These are phyloP conservation scores for Bombardia bombarda DNA, from an alignment of 495 filamentous ascomycete species.

Conservation along the genomic window DNA sequence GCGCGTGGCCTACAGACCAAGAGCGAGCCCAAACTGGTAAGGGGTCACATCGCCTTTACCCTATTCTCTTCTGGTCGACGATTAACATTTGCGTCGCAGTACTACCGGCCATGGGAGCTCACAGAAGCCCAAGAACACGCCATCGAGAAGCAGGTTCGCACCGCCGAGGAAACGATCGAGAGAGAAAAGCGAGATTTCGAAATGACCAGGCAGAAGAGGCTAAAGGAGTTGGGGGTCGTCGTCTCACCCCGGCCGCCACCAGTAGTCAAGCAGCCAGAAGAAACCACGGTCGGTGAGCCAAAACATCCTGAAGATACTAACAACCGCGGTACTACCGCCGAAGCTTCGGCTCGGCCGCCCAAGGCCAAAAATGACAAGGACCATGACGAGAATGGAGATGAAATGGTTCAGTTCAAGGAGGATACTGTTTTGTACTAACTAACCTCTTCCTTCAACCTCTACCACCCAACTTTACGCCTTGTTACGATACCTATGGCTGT, in stretches of 20 bases:
- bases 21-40: slow-evolving; percentile 68
- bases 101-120: slow-evolving; percentile 82
- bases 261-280: too few species aligned
- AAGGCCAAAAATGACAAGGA: slow-evolving; percentile 32
- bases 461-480: too few species aligned
- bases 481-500: too few species aligned
- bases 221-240: slow-evolving; percentile 21
- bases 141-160: slow-evolving; percentile 39
- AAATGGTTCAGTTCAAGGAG: slow-evolving; percentile 68
- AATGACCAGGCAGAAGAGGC: slow-evolving; percentile 23
- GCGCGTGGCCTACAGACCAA: slow-evolving; percentile 71
- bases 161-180: slow-evolving; percentile 37
- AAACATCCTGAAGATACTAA: slow-evolving; percentile 36
- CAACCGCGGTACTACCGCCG: slow-evolving; percentile 13
- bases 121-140: slow-evolving; percentile 41
- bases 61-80: background rate
- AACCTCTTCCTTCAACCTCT: background rate
- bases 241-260: slow-evolving; percentile 16
- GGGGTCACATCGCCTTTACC: slow-evolving; percentile 12
- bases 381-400: slow-evolving; percentile 61
- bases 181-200: slow-evolving; percentile 37
- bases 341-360: slow-evolving; percentile 1
- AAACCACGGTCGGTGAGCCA: slow-evolving; percentile 40
- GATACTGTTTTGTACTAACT: slow-evolving; percentile 79
- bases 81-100: slow-evolving; percentile 39